phyloP scores from a whole-genome alignment of 768 basidiomycete species.

The Suillus placidus region DNA sequence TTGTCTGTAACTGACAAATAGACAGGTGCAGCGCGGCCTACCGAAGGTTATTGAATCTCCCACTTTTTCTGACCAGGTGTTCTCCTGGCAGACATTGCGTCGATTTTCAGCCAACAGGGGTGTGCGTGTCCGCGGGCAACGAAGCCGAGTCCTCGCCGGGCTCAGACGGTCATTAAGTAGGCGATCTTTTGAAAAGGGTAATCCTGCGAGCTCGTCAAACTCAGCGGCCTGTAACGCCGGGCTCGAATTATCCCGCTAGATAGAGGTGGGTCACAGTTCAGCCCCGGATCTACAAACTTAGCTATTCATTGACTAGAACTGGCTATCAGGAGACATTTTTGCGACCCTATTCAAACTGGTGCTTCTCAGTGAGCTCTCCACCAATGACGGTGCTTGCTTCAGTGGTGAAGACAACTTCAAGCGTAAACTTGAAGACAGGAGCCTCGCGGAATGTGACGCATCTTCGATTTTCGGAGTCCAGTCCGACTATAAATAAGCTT shows the following conservation, averaged over 20 bases:
- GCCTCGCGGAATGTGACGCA: not conserved
- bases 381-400: not conserved
- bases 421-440: not conserved
- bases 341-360: not conserved
- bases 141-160: not conserved
- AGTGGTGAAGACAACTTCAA: not conserved
- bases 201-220: not conserved
- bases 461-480: not conserved
- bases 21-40: not conserved
- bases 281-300: slow-evolving; percentile 1
- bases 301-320: not conserved
- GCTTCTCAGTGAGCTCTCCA: not conserved
- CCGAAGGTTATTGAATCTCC: not conserved
- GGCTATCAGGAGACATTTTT: not conserved
- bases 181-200: not conserved
- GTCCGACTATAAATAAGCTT: not conserved
- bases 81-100: not conserved
- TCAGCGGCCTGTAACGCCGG: not conserved
- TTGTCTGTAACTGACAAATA: not conserved
- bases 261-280: slow-evolving; percentile 4
- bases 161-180: not conserved
- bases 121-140: not conserved
- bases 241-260: not conserved
- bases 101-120: not conserved
- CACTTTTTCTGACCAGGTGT: not conserved